These are phyloP conservation scores for Trypanosoma mega DNA, from an alignment of 208 protist species.

Conservation along the genomic window DNA sequence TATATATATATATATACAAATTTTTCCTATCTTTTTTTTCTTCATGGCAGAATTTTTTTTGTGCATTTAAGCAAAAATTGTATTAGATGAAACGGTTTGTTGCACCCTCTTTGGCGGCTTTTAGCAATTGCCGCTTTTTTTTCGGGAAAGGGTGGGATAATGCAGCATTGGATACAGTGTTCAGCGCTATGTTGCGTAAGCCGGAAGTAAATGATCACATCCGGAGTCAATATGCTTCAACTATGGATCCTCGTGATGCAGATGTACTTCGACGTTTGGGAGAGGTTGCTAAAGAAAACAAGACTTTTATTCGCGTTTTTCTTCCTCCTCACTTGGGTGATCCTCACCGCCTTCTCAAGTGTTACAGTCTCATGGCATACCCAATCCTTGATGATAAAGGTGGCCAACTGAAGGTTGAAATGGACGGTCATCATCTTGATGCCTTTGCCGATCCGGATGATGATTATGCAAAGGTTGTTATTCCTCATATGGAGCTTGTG, in stretches of 20 bases:
- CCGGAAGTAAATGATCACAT: slow-evolving; percentile 86
- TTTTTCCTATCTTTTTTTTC: too few species aligned
- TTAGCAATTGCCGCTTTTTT: slow-evolving; percentile 64
- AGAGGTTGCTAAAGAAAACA: slow-evolving; percentile 84
- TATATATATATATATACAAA: too few species aligned
- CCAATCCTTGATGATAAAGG: slow-evolving; percentile 90
- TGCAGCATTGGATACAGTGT: slow-evolving; percentile 83
- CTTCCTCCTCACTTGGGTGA: slow-evolving; percentile 86
- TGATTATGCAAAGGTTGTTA: slow-evolving; percentile 89
- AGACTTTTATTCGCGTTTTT: slow-evolving; percentile 87
- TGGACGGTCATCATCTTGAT: slow-evolving; percentile 81
- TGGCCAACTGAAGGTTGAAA: slow-evolving; percentile 83
- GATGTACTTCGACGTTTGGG: slow-evolving; percentile 78
- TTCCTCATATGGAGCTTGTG: slow-evolving; percentile 85
- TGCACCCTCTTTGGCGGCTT: slow-evolving; percentile 40
- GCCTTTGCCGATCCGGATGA: slow-evolving; percentile 89
- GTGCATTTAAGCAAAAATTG: slow-evolving; percentile 3
- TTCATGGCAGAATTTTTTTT: too few species aligned
- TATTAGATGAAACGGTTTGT: slow-evolving; percentile 79
- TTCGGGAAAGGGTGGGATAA: slow-evolving; percentile 93
- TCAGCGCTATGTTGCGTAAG: slow-evolving; percentile 82
- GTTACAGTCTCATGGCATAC: slow-evolving; percentile 89
- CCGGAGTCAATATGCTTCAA: slow-evolving; percentile 79
- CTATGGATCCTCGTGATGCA: slow-evolving; percentile 83
- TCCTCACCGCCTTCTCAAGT: slow-evolving; percentile 86